A percentile compares a stretch with the other conserved stretches of the same genome.
Evolutionary conservation across 176 grass and related monocot species (phyloP).

Genomic region (Aechmea fasciata): DNA sequence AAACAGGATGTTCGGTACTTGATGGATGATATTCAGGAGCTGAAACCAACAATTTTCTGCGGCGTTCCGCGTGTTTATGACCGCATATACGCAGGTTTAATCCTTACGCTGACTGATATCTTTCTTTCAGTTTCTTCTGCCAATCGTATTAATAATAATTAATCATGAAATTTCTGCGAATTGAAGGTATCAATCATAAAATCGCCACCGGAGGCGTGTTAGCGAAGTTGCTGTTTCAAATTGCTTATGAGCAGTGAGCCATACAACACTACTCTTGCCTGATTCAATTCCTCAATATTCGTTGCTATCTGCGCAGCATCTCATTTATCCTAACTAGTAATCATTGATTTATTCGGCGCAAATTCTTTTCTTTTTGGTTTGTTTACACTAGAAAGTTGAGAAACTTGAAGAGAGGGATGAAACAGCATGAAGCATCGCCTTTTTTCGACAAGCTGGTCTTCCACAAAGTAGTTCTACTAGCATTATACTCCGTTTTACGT

Average conservation of each 20-base stretch:
- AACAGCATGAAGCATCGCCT: conserved; percentile 85
- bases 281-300: background rate
- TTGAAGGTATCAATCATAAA: conserved; percentile 76
- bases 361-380: background rate
- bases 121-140: background rate
- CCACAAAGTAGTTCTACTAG: conserved; percentile 45
- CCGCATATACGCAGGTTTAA: conserved; percentile 70
- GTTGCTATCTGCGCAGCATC: background rate
- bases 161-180: conserved; percentile 11
- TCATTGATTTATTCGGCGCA: background rate
- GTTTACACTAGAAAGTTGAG: conserved; percentile 51
- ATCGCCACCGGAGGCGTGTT: conserved; percentile 70
- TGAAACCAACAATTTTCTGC: conserved; percentile 92
- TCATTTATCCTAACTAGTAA: background rate
- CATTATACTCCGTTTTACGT: background rate
- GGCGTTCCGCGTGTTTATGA: conserved; percentile 96
- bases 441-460: conserved; percentile 92
- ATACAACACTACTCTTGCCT: conserved; percentile 1
- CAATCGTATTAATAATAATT: background rate
- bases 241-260: conserved; percentile 85
- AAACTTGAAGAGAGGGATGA: conserved; percentile 64
- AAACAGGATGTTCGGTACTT: conserved; percentile 73
- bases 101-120: background rate
- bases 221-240: conserved; percentile 58
- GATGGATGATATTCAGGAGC: conserved; percentile 81